Percentiles rank a stretch among this genome's conserved stretches.
phyloP scores from a whole-genome alignment of 192 early-diverging fungal genomes.

The Diversispora eburnea region DNA sequence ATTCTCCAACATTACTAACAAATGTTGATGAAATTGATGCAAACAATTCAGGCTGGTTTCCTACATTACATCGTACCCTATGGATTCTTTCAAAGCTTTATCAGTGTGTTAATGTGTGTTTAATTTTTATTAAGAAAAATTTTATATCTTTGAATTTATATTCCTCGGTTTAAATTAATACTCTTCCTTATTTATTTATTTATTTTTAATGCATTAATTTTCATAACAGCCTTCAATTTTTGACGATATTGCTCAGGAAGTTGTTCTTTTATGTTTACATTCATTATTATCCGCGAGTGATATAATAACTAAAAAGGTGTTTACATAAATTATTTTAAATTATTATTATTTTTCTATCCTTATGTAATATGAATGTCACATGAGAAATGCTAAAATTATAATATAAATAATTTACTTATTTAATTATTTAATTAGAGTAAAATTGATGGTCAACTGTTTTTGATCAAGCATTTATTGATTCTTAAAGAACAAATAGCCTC shows the following conservation, averaged over 20 bases:
- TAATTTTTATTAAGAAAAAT: not conserved
- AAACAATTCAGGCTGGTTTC: constrained; percentile 66
- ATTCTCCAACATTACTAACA: constrained; percentile 32
- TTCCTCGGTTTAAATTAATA: not conserved
- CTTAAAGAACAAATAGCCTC: constrained; percentile 77
- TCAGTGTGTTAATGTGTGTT: constrained; percentile 61
- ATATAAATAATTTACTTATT: not conserved
- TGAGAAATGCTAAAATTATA: constrained; percentile 26
- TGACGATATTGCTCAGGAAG: constrained; percentile 84
- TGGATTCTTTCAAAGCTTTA: constrained; percentile 81
- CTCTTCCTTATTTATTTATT: not conserved
- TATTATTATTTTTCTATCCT: not conserved
- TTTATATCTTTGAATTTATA: not conserved
- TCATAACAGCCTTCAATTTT: constrained; percentile 60
- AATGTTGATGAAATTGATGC: constrained; percentile 36
- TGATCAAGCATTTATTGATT: constrained; percentile 84
- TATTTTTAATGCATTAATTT: not conserved
- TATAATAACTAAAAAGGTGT: constrained; percentile 52
- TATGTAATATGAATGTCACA: not conserved
- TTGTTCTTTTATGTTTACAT: constrained; percentile 63
- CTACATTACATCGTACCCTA: constrained; percentile 76
- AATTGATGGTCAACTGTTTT: constrained; percentile 73
- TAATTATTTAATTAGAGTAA: constrained; percentile 36
- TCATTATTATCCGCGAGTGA: constrained; percentile 53
- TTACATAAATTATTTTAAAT: not conserved